Evolutionary conservation across 2,329 filamentous ascomycete species (phyloP).

Genomic region (Phialophora macrospora): DNA sequence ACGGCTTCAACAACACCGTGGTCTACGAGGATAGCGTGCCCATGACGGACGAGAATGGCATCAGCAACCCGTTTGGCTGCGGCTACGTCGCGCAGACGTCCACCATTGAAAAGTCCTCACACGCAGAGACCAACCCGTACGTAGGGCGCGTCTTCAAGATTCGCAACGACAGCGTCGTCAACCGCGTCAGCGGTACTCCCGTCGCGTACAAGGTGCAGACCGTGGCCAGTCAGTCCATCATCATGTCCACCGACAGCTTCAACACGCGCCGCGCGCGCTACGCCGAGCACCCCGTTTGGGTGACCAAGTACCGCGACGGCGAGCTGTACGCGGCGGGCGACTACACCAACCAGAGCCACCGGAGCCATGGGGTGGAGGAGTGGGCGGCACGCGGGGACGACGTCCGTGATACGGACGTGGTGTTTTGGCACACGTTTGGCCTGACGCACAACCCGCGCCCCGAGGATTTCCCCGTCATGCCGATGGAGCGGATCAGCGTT

Average conservation of each 20-base stretch:
- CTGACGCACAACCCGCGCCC: slow-evolving; percentile 53
- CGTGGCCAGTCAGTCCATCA: slow-evolving; percentile 61
- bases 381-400: slow-evolving; percentile 50
- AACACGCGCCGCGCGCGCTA: slow-evolving; percentile 60
- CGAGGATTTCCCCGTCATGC: slow-evolving; percentile 54
- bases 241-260: slow-evolving; percentile 59
- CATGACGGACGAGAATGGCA: slow-evolving; percentile 32
- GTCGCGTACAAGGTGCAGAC: slow-evolving; percentile 63
- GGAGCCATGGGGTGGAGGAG: slow-evolving; percentile 53
- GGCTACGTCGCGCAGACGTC: too few species aligned
- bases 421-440: slow-evolving; percentile 53
- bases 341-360: slow-evolving; percentile 60
- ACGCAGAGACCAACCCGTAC: too few species aligned
- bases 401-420: slow-evolving; percentile 50
- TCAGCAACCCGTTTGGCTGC: slow-evolving; percentile 42
- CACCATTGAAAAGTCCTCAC: too few species aligned
- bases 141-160: slow-evolving; percentile 59
- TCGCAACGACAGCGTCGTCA: slow-evolving; percentile 58
- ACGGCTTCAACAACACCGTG: too few species aligned
- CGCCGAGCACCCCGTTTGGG: slow-evolving; percentile 61
- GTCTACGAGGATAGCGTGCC: slow-evolving; percentile 33
- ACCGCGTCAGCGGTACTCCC: slow-evolving; percentile 58
- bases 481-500: slow-evolving; percentile 39
- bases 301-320: slow-evolving; percentile 57
- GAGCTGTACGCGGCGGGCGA: slow-evolving; percentile 61